A percentile compares a stretch with the other conserved stretches of the same genome.
Evolutionary conservation across 2,329 filamentous ascomycete genomes (phyloP).

Genomic region (Scedosporium apiospermum): DNA sequence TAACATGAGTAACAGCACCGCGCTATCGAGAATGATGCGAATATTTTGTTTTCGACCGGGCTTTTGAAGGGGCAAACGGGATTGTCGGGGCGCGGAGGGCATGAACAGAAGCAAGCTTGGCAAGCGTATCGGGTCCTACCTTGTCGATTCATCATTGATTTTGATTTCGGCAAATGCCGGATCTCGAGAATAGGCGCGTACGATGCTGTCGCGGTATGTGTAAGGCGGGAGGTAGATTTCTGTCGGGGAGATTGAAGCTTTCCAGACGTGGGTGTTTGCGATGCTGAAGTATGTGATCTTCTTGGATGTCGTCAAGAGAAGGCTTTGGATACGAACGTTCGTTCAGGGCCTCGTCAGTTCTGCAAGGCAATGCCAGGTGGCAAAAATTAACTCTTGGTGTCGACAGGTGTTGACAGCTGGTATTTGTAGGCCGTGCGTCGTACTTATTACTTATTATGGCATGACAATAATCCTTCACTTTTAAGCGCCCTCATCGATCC

Average conservation of each 20-base stretch:
- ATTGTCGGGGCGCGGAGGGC: slow-evolving; percentile 13
- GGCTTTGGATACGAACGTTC: slow-evolving; percentile 6
- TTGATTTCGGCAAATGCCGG: background rate
- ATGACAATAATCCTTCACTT: no score
- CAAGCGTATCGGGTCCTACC: slow-evolving; percentile 32
- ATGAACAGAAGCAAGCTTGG: background rate
- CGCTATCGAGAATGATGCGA: background rate
- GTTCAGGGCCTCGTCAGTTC: slow-evolving; percentile 1
- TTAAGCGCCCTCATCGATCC: no score
- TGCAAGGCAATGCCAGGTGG: slow-evolving; percentile 5
- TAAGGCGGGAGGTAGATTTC: background rate
- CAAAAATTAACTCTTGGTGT: background rate
- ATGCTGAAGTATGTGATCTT: slow-evolving; percentile 1
- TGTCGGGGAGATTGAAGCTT: background rate
- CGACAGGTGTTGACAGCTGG: background rate
- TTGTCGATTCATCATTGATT: slow-evolving; percentile 48
- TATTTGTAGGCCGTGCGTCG: background rate
- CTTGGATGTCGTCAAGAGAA: slow-evolving; percentile 5
- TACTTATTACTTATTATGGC: background rate
- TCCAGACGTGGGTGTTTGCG: background rate
- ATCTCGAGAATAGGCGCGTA: slow-evolving; percentile 15
- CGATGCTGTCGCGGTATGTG: slow-evolving; percentile 8
- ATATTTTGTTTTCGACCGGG: background rate
- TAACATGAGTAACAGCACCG: background rate
- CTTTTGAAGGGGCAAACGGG: background rate